phyloP scores from a whole-genome alignment of 179 eudicot genomes.

The Vitellaria paradoxa region DNA sequence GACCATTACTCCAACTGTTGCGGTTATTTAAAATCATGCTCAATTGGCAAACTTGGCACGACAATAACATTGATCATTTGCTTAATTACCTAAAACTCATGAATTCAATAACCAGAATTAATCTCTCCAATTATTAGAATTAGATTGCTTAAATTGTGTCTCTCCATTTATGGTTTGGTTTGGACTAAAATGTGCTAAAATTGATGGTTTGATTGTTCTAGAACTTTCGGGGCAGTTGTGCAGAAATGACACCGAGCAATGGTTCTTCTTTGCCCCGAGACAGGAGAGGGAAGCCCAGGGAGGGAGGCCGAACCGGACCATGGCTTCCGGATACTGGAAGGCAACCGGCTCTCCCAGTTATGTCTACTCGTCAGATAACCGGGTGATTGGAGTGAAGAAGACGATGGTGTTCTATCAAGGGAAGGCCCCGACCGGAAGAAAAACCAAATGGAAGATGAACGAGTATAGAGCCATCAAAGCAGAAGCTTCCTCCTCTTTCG shows the following conservation, averaged over 20 bases:
- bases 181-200: no score
- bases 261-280: constrained; percentile 51
- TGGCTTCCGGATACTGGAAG: constrained; percentile 54
- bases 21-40: no score
- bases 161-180: no score
- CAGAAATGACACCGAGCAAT: constrained; percentile 41
- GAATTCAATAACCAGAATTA: no score
- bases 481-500: constrained; percentile 9
- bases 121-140: no score
- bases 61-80: no score
- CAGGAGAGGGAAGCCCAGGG: constrained; percentile 46
- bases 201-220: background rate
- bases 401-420: constrained; percentile 58
- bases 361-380: constrained; percentile 35
- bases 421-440: constrained; percentile 40
- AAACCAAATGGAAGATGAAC: constrained; percentile 61
- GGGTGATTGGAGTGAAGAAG: constrained; percentile 46
- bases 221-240: constrained; percentile 35
- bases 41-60: no score
- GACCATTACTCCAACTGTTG: no score
- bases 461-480: constrained; percentile 42
- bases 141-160: no score
- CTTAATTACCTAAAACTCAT: no score
- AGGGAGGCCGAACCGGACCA: constrained; percentile 45
- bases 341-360: constrained; percentile 49